phyloP scores from a whole-genome alignment of 768 basidiomycete genomes.

The Leucocoprinus sp. region DNA sequence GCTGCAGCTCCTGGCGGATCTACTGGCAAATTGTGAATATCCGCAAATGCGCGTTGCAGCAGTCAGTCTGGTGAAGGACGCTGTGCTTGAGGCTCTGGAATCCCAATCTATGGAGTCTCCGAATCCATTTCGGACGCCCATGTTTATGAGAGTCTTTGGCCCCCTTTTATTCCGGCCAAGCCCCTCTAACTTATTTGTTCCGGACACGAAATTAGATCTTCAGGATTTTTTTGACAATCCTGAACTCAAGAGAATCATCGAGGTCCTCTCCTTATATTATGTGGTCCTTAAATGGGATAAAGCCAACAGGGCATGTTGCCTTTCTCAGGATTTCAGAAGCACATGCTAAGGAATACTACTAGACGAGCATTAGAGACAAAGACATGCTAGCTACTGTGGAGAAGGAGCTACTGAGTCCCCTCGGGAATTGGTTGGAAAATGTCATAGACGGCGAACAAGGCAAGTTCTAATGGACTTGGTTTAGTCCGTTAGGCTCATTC shows the following conservation, averaged over 20 bases:
- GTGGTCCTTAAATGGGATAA: constrained; percentile 52
- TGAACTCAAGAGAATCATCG: constrained; percentile 55
- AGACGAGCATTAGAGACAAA: constrained; percentile 47
- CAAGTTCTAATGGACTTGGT: neutral
- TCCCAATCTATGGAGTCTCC: constrained; percentile 15
- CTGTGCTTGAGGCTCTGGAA: constrained; percentile 41
- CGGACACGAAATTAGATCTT: neutral
- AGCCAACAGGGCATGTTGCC: constrained; percentile 40
- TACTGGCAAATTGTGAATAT: constrained; percentile 39
- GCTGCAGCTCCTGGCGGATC: constrained; percentile 46
- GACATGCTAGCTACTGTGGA: constrained; percentile 38
- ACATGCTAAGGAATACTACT: neutral
- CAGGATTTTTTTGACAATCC: constrained; percentile 36
- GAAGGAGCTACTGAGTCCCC: constrained; percentile 34
- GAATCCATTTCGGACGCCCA: constrained; percentile 42
- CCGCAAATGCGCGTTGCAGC: constrained; percentile 66
- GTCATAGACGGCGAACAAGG: constrained; percentile 19
- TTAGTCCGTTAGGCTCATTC: neutral
- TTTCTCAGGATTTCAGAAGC: neutral
- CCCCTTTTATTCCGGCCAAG: constrained; percentile 49
- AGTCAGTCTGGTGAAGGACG: constrained; percentile 62
- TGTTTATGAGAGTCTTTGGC: constrained; percentile 51
- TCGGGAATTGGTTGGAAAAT: constrained; percentile 28
- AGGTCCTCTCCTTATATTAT: constrained; percentile 64
- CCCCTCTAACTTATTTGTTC: constrained; percentile 48